These are phyloP conservation scores for Pleurotus tuoliensis DNA, from an alignment of 768 basidiomycete genomes.

Conservation along the genomic window DNA sequence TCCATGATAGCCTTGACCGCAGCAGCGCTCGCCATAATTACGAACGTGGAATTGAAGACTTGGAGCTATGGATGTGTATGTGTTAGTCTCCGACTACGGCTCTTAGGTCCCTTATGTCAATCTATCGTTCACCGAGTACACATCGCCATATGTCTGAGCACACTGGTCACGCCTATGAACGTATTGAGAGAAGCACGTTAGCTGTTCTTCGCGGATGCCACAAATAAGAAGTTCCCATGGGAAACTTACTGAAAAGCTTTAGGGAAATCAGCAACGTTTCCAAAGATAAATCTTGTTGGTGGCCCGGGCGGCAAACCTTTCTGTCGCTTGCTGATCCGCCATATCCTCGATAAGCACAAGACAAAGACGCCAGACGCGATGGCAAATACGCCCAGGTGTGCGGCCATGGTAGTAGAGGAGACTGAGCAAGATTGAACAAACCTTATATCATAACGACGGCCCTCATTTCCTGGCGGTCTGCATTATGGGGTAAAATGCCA, in stretches of 20 bases:
- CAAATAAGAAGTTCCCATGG: neutral
- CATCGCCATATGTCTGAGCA: conserved; percentile 13
- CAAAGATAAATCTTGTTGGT: conserved; percentile 17
- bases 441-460: neutral
- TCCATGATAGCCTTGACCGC: conserved; percentile 24
- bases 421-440: neutral
- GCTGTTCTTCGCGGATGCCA: too few relatives aligned
- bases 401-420: neutral
- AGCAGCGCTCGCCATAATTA: conserved; percentile 18
- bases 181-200: too few relatives aligned
- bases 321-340: conserved; percentile 1
- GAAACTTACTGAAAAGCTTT: conserved; percentile 6
- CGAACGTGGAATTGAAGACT: conserved; percentile 15
- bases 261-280: conserved; percentile 17
- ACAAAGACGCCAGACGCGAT: neutral
- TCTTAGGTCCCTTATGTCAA: neutral
- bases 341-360: neutral
- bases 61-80: conserved; percentile 15
- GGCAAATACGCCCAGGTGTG: neutral
- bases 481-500: neutral
- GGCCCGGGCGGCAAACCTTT: conserved; percentile 21
- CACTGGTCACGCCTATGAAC: conserved; percentile 10
- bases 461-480: neutral
- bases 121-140: conserved; percentile 12
- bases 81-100: neutral